Base-by-base conservation (phyloP, 2,329 filamentous ascomycete species). In the Apiospora kogelbergensis region DNA sequence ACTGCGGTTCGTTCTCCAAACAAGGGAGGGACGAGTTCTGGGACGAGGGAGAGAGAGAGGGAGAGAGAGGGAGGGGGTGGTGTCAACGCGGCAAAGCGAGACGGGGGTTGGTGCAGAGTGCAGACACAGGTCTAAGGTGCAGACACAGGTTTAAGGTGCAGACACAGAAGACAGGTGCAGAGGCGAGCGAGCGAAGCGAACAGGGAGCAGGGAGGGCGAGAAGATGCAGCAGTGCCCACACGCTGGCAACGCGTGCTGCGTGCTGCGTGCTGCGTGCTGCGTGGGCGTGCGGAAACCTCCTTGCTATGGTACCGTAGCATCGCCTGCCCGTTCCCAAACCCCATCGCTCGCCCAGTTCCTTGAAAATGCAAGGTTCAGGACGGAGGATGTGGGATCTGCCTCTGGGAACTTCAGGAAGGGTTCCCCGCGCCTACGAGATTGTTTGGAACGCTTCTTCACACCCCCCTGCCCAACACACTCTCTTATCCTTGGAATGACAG, bases 401-500 rank as follows among this genome's bases (percentile, higher is more conserved):
- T 60, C 53, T 60, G 53, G 53, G 53, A 60, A 37, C 53, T 60
- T 37, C 20, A 60, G 53, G 53, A 60, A 60, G 53, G 53, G 53
- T 60, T 60, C 53, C 53, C 53, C 53, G 53, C 53, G 53, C 53
- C 53, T n/a, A 60, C 53, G 20, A 60, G 53, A 60, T 60, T 60
- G 53, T 37, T 60, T 60, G 53, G 53, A 60, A 60, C 53, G 53
- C 48, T 30, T 20, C 53, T 37, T n/a, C 1, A 9, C 9, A n/a
- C n/a, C n/a, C 53, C 53, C 30, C 26, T 37, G 20, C 30, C 45
- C 45, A 22, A n/a, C 44, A 46, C 26, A 57, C 48, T n/a, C 7
- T 11, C 20, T 37, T 37, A 60, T 17, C 48, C 48, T 57, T 33
- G 48, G 33, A n/a, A 33, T 57, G 48, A 57, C 48, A 57, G 48